Percentiles rank a stretch among this genome's conserved stretches.
These are phyloP conservation scores for Kockovaella imperatae DNA, from an alignment of 768 basidiomycete species.

Conservation along the genomic window DNA sequence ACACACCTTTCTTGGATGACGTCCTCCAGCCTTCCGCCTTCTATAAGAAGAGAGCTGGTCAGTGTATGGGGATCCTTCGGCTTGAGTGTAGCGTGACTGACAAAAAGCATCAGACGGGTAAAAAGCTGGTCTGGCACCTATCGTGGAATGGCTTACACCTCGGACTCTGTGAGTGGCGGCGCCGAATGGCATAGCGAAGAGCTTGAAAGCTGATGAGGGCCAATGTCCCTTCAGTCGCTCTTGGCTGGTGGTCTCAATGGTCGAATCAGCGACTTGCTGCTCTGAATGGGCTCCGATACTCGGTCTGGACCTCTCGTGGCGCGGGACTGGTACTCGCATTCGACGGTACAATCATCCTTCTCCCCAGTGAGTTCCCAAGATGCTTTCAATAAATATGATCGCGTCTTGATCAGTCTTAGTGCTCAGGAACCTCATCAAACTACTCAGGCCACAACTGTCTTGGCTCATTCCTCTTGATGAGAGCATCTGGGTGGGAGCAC, in stretches of 20 bases:
- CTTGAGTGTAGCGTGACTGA: no score
- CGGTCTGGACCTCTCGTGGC: conserved; percentile 84
- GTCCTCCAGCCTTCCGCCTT: no score
- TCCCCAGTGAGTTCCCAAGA: conserved; percentile 52
- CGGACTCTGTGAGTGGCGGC: conserved; percentile 48
- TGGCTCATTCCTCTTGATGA: conserved; percentile 88
- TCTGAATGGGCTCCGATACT: conserved; percentile 70
- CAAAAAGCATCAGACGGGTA: conserved; percentile 26
- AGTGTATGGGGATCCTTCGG: neutral
- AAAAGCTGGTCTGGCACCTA: conserved; percentile 35
- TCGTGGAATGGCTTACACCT: conserved; percentile 71
- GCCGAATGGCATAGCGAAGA: neutral
- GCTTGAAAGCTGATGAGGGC: neutral
- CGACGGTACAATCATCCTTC: conserved; percentile 73
- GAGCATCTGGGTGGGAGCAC: conserved; percentile 71
- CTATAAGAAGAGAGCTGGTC: conserved; percentile 2
- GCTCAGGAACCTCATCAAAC: conserved; percentile 76
- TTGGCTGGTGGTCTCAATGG: conserved; percentile 78
- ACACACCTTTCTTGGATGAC: no score
- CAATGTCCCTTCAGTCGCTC: conserved; percentile 48
- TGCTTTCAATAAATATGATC: neutral
- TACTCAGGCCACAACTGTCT: conserved; percentile 69
- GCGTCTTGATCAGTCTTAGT: conserved; percentile 44
- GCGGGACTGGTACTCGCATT: conserved; percentile 84
- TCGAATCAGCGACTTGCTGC: conserved; percentile 59